Evolutionary conservation across 1,139 yeast genomes (phyloP).

Genomic region (Nematodospora anomalae): DNA sequence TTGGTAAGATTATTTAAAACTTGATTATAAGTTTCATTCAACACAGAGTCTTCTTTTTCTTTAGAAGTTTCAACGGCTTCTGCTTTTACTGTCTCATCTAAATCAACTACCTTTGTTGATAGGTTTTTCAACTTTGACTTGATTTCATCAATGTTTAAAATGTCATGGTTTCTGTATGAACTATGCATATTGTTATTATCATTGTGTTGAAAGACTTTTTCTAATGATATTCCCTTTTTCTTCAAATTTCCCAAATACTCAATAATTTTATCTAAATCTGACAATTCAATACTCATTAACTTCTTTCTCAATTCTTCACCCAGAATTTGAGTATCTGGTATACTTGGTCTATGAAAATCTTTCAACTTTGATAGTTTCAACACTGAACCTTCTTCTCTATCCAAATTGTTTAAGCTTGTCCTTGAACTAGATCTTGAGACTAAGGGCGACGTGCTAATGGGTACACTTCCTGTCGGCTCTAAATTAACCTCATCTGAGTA

Average conservation of each 20-base stretch:
- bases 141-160: slow-evolving; percentile 20
- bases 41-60: slow-evolving; percentile 9
- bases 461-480: slow-evolving; percentile 13
- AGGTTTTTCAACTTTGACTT: slow-evolving; percentile 20
- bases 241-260: slow-evolving; percentile 51
- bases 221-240: slow-evolving; percentile 50
- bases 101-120: slow-evolving; percentile 9
- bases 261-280: slow-evolving; percentile 55
- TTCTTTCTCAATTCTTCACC: slow-evolving; percentile 57
- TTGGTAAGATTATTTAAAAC: slow-evolving; percentile 40
- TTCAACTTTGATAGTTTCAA: slow-evolving; percentile 35
- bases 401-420: slow-evolving; percentile 34
- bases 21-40: slow-evolving; percentile 52
- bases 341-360: slow-evolving; percentile 23
- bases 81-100: slow-evolving; percentile 5
- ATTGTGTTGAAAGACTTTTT: slow-evolving; percentile 45
- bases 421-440: slow-evolving; percentile 38
- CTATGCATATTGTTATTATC: slow-evolving; percentile 6
- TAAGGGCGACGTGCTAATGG: slow-evolving; percentile 25
- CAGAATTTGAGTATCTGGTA: slow-evolving; percentile 28
- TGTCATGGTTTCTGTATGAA: slow-evolving; percentile 12
- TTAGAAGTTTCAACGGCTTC: slow-evolving; percentile 9
- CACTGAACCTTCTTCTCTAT: slow-evolving; percentile 44
- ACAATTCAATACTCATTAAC: slow-evolving; percentile 43
- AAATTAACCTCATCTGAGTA: slow-evolving; percentile 2